These are phyloP conservation scores for Cladosporium velox DNA, from an alignment of 2,329 filamentous ascomycete genomes.

Conservation along the genomic window DNA sequence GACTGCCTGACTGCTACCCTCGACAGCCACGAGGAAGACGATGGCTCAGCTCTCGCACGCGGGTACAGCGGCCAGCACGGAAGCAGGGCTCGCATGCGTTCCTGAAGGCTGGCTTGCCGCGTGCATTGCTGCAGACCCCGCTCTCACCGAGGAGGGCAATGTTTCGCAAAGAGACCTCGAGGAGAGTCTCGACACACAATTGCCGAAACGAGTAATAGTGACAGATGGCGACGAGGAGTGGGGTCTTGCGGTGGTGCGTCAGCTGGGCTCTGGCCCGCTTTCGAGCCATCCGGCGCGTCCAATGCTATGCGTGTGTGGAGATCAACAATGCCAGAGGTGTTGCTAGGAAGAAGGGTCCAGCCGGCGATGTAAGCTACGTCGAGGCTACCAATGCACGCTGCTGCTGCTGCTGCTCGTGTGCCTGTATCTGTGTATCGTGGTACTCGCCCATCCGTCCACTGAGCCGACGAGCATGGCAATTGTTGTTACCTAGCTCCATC, in stretches of 20 bases:
- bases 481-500: constrained; percentile 12
- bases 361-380: neutral
- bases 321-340: neutral
- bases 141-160: constrained; percentile 1
- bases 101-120: neutral
- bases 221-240: neutral
- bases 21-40: neutral
- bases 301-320: constrained; percentile 4
- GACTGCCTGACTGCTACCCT: neutral
- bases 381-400: neutral
- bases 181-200: neutral
- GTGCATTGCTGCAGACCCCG: constrained; percentile 6
- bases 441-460: constrained; percentile 3
- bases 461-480: constrained; percentile 6
- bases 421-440: neutral
- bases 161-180: neutral
- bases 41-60: neutral
- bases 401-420: neutral
- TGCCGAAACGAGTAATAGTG: neutral
- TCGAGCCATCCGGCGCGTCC: neutral
- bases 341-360: neutral
- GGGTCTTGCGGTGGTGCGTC: neutral
- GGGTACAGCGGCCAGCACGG: neutral
- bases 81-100: constrained; percentile 3
- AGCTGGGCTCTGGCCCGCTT: constrained; percentile 3